Percentiles rank a stretch among this genome's conserved stretches.
These are phyloP conservation scores for Suillus tomentosus DNA, from an alignment of 768 basidiomycete species.

Conservation along the genomic window DNA sequence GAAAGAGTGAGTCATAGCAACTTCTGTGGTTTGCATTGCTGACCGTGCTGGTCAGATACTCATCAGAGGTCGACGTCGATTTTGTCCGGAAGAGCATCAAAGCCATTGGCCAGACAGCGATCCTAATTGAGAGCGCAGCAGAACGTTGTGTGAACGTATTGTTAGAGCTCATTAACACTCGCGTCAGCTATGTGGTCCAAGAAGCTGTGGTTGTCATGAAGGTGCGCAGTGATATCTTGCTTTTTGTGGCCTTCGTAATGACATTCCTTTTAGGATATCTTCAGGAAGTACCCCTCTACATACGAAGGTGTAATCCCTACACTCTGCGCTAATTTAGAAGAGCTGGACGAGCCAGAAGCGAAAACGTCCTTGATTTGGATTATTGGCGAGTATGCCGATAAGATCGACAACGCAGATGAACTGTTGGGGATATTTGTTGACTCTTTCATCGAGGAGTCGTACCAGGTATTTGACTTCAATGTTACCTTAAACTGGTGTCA, in stretches of 20 bases:
- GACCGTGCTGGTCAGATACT: constrained; percentile 59
- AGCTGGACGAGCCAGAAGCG: constrained; percentile 96
- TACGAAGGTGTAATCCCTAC: constrained; percentile 98
- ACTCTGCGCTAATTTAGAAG: constrained; percentile 92
- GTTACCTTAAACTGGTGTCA: not conserved
- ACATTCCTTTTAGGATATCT: constrained; percentile 73
- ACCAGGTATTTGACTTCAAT: constrained; percentile 57
- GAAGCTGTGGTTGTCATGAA: constrained; percentile 99
- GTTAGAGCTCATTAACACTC: constrained; percentile 87
- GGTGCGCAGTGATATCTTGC: constrained; percentile 43
- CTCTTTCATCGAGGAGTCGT: constrained; percentile 90
- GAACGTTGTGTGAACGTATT: constrained; percentile 95
- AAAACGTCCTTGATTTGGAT: constrained; percentile 99
- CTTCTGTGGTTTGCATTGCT: not conserved
- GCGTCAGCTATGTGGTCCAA: constrained; percentile 97
- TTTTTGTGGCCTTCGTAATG: constrained; percentile 2
- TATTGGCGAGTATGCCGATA: constrained; percentile 96
- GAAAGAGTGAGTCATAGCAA: constrained; percentile 70
- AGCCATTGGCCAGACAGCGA: constrained; percentile 94
- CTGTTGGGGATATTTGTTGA: constrained; percentile 89
- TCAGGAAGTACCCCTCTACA: constrained; percentile 93
- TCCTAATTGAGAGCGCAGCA: constrained; percentile 91
- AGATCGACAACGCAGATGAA: constrained; percentile 97
- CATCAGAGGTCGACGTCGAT: constrained; percentile 97
- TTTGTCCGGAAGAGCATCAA: constrained; percentile 95